Evolutionary conservation across 2,329 filamentous ascomycete species (phyloP), one percentile per base, ranked within the genome.

Genomic region (Botrytis elliptica): DNA sequence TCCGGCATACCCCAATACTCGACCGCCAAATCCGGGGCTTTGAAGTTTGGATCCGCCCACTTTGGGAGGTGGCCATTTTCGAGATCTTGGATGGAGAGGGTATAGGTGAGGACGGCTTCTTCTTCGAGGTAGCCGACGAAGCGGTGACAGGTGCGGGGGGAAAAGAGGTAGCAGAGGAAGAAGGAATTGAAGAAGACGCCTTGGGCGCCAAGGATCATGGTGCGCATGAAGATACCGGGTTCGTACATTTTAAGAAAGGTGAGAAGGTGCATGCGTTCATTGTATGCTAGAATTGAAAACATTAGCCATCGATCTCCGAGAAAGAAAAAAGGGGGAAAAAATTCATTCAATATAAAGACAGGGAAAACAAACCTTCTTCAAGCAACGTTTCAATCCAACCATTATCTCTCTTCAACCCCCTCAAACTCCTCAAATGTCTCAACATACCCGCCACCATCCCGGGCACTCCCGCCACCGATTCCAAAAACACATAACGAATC

Each of bases 111-210:
- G 1, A 98, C 95, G 14, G 96, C 96, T 83, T 99, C 96, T 82
- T 99, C 96, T 83, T 99, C 96, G 20, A 99, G 89, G 79, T 98
- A 98, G 2, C 95, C 96, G 71, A 98, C 95, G 82, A 99, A 98
- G 63, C 96, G 92, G 83, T 99, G 96, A 80, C 93, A 95, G 76
- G 93, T 95, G 75, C 91, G 90, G 10, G 96, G 95, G 1, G 92
- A 94, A 75, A 97, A 80, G 49, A 99, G 90, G 84, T 98, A 98
- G 65, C 92, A 88, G 75, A 97, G 75, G 86, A 99, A 98, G 82
- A 98, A 89, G 76, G 90, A 88, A 84, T 99, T 99, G 88, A 97
- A 98, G 86, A 97, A 98, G 78, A 98, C 93, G 57, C 95, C 96
- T 82, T 98, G 95, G 0, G 95, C 95, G 18, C 91, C 94, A 57